These are phyloP conservation scores for Cercophora scortea DNA, from an alignment of 495 filamentous ascomycete species.

Conservation along the genomic window DNA sequence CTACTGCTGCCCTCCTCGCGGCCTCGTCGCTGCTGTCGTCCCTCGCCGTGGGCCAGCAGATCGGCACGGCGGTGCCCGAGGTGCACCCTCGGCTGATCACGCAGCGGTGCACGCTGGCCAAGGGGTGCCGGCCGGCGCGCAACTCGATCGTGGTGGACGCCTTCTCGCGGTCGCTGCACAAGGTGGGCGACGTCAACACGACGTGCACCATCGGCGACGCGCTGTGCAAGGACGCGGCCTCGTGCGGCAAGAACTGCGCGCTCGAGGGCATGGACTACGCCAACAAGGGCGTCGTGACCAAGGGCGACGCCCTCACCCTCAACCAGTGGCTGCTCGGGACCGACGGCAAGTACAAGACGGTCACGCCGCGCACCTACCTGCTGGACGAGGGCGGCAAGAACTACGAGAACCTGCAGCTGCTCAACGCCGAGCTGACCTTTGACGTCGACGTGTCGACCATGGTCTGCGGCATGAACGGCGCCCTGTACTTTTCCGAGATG, in stretches of 20 bases:
- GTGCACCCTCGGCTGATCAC: constrained; percentile 48
- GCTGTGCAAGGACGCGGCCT: constrained; percentile 35
- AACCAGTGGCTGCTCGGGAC: constrained; percentile 43
- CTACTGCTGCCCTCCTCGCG: not conserved
- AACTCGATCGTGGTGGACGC: constrained; percentile 54
- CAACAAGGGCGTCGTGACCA: constrained; percentile 32
- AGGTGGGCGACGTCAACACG: constrained; percentile 2
- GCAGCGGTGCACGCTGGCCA: constrained; percentile 42
- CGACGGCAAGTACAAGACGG: constrained; percentile 30
- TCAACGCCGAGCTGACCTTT: constrained; percentile 60
- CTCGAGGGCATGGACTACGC: constrained; percentile 42
- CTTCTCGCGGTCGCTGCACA: constrained; percentile 9
- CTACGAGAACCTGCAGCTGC: constrained; percentile 53
- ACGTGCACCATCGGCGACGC: constrained; percentile 43
- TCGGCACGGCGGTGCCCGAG: constrained; percentile 15
- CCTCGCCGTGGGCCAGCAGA: constrained; percentile 8
- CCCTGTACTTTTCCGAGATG: constrained; percentile 63
- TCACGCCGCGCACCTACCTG: constrained; percentile 56
- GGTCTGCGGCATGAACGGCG: constrained; percentile 66
- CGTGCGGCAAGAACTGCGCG: constrained; percentile 40
- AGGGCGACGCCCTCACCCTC: constrained; percentile 39
- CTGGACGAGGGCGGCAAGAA: constrained; percentile 38
- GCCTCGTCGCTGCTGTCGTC: constrained; percentile 1
- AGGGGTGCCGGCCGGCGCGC: constrained; percentile 42
- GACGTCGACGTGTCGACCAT: constrained; percentile 58